Percentiles rank a stretch among this genome's conserved stretches.
Conservation (phyloP, 1,284 basidiomycete genomes). For the Quambalaria eucalypti region DNA sequence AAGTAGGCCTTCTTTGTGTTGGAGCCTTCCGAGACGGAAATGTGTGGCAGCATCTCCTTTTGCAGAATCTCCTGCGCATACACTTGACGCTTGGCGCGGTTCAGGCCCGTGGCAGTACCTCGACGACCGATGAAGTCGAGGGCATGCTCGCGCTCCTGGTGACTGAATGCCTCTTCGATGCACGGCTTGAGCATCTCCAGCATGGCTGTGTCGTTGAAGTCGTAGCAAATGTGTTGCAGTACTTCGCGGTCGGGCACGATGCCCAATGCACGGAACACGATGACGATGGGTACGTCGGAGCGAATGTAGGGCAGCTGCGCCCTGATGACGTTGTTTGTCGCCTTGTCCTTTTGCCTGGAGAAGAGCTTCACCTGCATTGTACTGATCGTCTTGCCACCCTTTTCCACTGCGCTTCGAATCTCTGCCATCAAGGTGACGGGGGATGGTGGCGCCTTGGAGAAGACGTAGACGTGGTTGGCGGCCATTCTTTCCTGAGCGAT, state of each 20-base stretch:
- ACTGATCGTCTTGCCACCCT: constrained; percentile 95
- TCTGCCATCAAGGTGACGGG: constrained; percentile 93
- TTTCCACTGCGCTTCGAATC: constrained; percentile 94
- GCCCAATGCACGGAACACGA: constrained; percentile 94
- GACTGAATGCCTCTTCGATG: constrained; percentile 96
- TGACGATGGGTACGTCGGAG: constrained; percentile 96
- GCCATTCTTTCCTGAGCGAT: constrained; percentile 99
- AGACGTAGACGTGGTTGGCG: constrained; percentile 98
- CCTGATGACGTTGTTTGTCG: constrained; percentile 80
- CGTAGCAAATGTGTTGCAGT: constrained; percentile 95
- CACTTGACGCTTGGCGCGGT: constrained; percentile 79
- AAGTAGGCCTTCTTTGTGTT: constrained; percentile 99
- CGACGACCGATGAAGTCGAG: constrained; percentile 96
- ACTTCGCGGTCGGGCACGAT: constrained; percentile 97
- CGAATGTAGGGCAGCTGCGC: constrained; percentile 97
- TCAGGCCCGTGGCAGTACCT: constrained; percentile 88
- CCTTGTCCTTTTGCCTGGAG: constrained; percentile 74
- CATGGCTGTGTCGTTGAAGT: constrained; percentile 89
- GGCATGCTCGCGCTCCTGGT: constrained; percentile 83
- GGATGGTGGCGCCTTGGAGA: constrained; percentile 92
- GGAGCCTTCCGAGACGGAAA: constrained; percentile 89
- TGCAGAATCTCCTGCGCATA: constrained; percentile 97
- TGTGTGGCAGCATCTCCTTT: constrained; percentile 96
- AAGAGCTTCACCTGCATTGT: constrained; percentile 98
- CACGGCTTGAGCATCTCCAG: constrained; percentile 97